These are phyloP conservation scores for Penicillium pulvis DNA, from an alignment of 495 filamentous ascomycete genomes.

Conservation along the genomic window DNA sequence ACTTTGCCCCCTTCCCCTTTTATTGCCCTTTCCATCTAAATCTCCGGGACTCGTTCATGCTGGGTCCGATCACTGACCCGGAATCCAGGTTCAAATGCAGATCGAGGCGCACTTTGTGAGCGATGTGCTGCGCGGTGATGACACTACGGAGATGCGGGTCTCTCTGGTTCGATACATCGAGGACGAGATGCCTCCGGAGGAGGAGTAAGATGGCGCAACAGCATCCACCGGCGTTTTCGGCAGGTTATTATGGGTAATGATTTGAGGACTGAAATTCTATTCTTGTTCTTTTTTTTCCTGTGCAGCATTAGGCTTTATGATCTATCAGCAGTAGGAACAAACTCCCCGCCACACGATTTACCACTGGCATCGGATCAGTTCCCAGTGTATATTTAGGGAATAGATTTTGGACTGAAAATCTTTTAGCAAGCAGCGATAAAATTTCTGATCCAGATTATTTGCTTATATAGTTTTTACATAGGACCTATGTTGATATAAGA, in stretches of 20 bases:
- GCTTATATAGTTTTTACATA: background rate
- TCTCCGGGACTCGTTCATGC: slow-evolving; percentile 12
- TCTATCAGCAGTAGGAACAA: slow-evolving; percentile 24
- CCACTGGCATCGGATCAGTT: slow-evolving; percentile 15
- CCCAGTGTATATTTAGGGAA: slow-evolving; percentile 8
- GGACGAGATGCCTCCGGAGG: slow-evolving; percentile 95
- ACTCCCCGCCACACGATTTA: slow-evolving; percentile 26
- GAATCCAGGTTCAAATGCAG: slow-evolving; percentile 87
- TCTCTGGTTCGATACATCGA: slow-evolving; percentile 93
- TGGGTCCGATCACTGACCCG: slow-evolving; percentile 25
- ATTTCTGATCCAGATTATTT: background rate
- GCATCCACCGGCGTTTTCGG: slow-evolving; percentile 20
- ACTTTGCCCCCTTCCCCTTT: slow-evolving; percentile 12
- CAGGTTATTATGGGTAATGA: slow-evolving; percentile 6
- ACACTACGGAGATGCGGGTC: slow-evolving; percentile 96
- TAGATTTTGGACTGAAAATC: background rate
- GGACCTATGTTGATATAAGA: background rate
- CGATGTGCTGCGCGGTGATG: slow-evolving; percentile 89
- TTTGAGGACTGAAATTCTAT: slow-evolving; percentile 3
- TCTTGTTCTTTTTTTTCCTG: slow-evolving; percentile 5
- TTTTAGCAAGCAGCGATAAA: background rate
- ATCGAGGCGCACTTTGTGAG: slow-evolving; percentile 97
- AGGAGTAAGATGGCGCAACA: slow-evolving; percentile 60
- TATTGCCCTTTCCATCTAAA: background rate
- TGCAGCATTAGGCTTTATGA: slow-evolving; percentile 31